These are phyloP conservation scores for Podila horticola DNA, from an alignment of 192 early-diverging fungal genomes.

Conservation along the genomic window DNA sequence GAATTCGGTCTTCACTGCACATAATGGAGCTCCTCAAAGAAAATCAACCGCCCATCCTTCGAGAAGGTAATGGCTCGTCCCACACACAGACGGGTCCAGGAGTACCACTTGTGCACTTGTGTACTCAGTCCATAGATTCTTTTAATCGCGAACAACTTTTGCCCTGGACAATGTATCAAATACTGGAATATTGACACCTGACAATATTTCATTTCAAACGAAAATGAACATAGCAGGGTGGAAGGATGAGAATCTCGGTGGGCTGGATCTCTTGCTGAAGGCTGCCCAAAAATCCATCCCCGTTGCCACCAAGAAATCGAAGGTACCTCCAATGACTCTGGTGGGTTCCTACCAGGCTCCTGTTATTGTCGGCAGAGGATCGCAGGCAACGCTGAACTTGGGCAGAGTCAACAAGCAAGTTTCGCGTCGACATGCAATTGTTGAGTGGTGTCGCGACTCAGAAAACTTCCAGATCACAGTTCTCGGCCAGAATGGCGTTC, in stretches of 20 bases:
- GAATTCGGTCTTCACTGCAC: neutral
- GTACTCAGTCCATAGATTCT: neutral
- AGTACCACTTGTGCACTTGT: neutral
- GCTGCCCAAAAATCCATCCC: slow-evolving; percentile 23
- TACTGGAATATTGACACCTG: neutral
- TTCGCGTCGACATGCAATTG: slow-evolving; percentile 59
- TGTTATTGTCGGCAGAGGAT: slow-evolving; percentile 60
- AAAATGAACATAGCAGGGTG: slow-evolving; percentile 14
- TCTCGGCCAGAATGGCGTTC: slow-evolving; percentile 59
- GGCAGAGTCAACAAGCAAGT: slow-evolving; percentile 61
- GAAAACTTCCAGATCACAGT: slow-evolving; percentile 55
- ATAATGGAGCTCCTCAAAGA: slow-evolving; percentile 46
- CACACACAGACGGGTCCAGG: neutral
- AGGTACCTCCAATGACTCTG: slow-evolving; percentile 26
- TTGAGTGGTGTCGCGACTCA: slow-evolving; percentile 34
- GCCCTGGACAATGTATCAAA: neutral
- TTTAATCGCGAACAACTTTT: neutral
- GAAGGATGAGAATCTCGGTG: slow-evolving; percentile 15
- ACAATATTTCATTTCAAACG: neutral
- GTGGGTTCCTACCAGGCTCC: slow-evolving; percentile 31
- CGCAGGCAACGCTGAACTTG: slow-evolving; percentile 57
- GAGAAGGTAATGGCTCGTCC: slow-evolving; percentile 7
- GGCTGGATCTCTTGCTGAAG: slow-evolving; percentile 38
- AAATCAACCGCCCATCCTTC: slow-evolving; percentile 17
- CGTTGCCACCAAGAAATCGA: slow-evolving; percentile 17